Percentiles rank a stretch among this genome's conserved stretches.
These are phyloP conservation scores for Sclerotiophoma versabilis DNA, from an alignment of 2,329 filamentous ascomycete genomes.

Conservation along the genomic window DNA sequence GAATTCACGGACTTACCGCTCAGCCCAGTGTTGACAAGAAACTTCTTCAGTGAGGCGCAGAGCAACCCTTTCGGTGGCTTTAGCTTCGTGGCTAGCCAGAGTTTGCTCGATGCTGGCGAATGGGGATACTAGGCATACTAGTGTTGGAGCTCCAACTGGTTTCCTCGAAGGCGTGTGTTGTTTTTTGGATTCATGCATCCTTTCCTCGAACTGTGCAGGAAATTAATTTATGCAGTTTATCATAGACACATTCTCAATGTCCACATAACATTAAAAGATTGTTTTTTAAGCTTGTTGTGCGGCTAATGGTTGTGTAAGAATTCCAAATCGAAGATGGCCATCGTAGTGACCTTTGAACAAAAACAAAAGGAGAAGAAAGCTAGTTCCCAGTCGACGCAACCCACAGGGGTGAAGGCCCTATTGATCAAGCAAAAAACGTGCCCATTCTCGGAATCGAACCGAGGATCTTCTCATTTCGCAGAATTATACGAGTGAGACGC, in stretches of 20 bases:
- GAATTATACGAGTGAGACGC: constrained; percentile 20
- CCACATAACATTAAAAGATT: neutral
- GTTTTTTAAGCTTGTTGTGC: too few species aligned
- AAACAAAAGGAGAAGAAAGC: too few species aligned
- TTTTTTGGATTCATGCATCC: neutral
- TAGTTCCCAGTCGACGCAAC: too few species aligned
- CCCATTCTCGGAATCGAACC: constrained; percentile 26
- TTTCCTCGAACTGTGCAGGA: neutral
- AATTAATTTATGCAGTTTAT: neutral
- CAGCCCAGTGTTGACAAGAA: constrained; percentile 66
- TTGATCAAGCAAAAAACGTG: constrained; percentile 5
- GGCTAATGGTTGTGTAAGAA: too few species aligned
- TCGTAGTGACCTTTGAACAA: too few species aligned
- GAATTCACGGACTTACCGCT: constrained; percentile 89
- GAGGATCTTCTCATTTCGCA: constrained; percentile 23
- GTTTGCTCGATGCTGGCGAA: constrained; percentile 53
- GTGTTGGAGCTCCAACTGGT: neutral
- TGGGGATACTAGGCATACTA: constrained; percentile 38
- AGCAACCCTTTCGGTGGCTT: constrained; percentile 61
- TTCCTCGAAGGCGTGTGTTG: neutral
- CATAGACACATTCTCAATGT: neutral
- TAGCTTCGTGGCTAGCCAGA: constrained; percentile 61
- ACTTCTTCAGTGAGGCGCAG: constrained; percentile 40
- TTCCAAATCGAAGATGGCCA: too few species aligned
- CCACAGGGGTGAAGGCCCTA: too few species aligned